Conservation (phyloP, 2,329 filamentous ascomycete species). For the Penicillium glabrum region DNA sequence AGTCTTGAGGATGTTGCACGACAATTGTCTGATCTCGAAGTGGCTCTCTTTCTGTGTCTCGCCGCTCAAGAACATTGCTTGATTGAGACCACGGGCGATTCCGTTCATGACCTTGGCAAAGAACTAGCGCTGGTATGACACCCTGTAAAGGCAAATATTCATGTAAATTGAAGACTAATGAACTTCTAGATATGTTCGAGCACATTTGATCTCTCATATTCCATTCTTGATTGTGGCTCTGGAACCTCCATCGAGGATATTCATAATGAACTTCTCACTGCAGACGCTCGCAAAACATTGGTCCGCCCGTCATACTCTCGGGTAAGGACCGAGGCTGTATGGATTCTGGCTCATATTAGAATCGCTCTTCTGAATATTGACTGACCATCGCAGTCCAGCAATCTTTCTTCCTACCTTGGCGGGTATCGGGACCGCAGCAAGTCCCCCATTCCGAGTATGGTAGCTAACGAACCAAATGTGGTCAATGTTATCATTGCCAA, state of each 20-base stretch:
- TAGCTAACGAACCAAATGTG: constrained; percentile 57
- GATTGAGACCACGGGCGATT: constrained; percentile 67
- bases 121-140: constrained; percentile 67
- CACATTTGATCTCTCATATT: constrained; percentile 71
- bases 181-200: constrained; percentile 60
- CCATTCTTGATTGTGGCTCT: constrained; percentile 70
- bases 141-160: neutral
- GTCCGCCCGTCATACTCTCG: constrained; percentile 15
- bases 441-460: constrained; percentile 27
- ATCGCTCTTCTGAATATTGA: neutral
- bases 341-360: neutral
- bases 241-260: constrained; percentile 81
- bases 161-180: neutral
- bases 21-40: constrained; percentile 79
- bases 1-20: constrained; percentile 69
- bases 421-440: constrained; percentile 20
- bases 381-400: constrained; percentile 22
- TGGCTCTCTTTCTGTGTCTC: constrained; percentile 80
- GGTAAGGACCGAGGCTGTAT: constrained; percentile 22
- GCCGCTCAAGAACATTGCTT: constrained; percentile 84
- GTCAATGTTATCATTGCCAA: constrained; percentile 82
- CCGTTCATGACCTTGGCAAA: constrained; percentile 66
- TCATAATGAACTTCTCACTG: constrained; percentile 63
- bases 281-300: constrained; percentile 29
- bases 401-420: constrained; percentile 19